Conservation (phyloP, 1,284 basidiomycete genomes). For the Cryptococcus wingfieldii region DNA sequence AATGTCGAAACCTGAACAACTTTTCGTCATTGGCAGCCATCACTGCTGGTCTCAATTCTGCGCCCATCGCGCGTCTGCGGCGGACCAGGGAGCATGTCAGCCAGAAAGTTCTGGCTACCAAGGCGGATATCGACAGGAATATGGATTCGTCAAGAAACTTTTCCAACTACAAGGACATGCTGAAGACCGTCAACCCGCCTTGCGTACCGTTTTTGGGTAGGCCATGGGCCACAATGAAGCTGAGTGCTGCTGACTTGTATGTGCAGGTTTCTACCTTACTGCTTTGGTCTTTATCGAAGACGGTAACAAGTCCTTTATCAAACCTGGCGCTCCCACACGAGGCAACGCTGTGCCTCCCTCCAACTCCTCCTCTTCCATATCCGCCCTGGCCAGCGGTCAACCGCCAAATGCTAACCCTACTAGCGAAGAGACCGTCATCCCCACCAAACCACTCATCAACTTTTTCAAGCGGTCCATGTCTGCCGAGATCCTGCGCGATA, state of each 20-base stretch:
- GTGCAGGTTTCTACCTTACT: slow-evolving; percentile 84
- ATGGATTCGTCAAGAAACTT: slow-evolving; percentile 91
- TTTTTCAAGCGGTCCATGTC: slow-evolving; percentile 92
- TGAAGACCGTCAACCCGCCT: slow-evolving; percentile 82
- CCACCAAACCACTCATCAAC: slow-evolving; percentile 64
- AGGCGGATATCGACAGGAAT: slow-evolving; percentile 68
- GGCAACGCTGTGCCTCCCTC: slow-evolving; percentile 18
- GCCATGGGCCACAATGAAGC: not conserved
- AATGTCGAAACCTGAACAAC: slow-evolving; percentile 84
- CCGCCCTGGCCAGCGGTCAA: slow-evolving; percentile 3
- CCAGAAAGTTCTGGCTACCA: slow-evolving; percentile 47
- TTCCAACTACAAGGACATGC: slow-evolving; percentile 78
- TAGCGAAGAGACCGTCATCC: slow-evolving; percentile 3
- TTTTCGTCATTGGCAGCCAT: slow-evolving; percentile 98
- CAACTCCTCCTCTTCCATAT: slow-evolving; percentile 18
- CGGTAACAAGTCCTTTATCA: slow-evolving; percentile 74
- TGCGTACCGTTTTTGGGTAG: slow-evolving; percentile 96
- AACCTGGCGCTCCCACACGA: slow-evolving; percentile 4
- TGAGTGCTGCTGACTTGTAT: not conserved
- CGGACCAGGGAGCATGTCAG: slow-evolving; percentile 67
- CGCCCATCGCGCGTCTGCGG: slow-evolving; percentile 85
- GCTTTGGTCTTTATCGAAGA: slow-evolving; percentile 97
- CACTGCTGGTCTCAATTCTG: slow-evolving; percentile 87
- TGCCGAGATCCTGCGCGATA: slow-evolving; percentile 91
- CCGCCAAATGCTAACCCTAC: slow-evolving; percentile 1